Conservation (phyloP, 495 filamentous ascomycete species). For the Aspergillus coremiiformis region DNA sequence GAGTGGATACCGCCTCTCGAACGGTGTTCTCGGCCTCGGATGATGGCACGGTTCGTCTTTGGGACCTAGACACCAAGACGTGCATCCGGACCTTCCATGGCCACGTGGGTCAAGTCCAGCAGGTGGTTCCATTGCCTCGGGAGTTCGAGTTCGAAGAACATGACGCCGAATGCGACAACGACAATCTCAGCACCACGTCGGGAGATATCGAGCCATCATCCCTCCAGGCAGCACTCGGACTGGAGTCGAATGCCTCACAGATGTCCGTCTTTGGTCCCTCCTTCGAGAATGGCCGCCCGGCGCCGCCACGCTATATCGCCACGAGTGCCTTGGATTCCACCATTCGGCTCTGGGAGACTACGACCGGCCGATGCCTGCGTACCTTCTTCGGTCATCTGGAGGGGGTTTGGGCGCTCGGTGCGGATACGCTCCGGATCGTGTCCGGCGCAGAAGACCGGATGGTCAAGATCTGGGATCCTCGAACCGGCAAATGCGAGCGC, state of each 20-base stretch:
- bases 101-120: constrained; percentile 94
- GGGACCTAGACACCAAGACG: constrained; percentile 76
- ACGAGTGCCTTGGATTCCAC: constrained; percentile 86
- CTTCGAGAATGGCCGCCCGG: constrained; percentile 55
- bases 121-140: constrained; percentile 70
- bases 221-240: constrained; percentile 8
- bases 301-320: constrained; percentile 82
- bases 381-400: constrained; percentile 96
- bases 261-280: constrained; percentile 47
- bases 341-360: constrained; percentile 88
- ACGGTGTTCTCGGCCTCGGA: constrained; percentile 91
- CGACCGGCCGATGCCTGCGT: constrained; percentile 69
- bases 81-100: constrained; percentile 79
- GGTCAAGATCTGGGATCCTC: constrained; percentile 94
- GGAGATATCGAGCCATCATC: constrained; percentile 25
- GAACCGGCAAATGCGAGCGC: constrained; percentile 81
- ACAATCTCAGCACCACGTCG: constrained; percentile 33
- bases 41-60: constrained; percentile 84
- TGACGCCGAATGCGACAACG: constrained; percentile 51
- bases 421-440: constrained; percentile 82
- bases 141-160: constrained; percentile 82
- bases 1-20: constrained; percentile 69
- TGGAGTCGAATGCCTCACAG: constrained; percentile 31
- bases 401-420: constrained; percentile 90
- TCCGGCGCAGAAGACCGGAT: constrained; percentile 87